Percentiles rank a stretch among this genome's conserved stretches.
phyloP scores from a whole-genome alignment of 2,329 filamentous ascomycete genomes.

The Penicillium vulpinum region DNA sequence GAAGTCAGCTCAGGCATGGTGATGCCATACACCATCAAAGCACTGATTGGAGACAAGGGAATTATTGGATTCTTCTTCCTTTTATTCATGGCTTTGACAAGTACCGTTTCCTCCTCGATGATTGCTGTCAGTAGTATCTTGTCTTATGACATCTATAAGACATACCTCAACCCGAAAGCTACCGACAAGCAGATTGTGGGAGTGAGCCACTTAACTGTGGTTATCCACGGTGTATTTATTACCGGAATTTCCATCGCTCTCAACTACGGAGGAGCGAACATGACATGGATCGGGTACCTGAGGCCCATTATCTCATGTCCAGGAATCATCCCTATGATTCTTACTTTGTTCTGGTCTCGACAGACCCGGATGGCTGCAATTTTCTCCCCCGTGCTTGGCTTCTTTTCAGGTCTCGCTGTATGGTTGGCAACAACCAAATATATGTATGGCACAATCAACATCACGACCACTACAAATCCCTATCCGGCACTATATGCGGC shows the following conservation, averaged over 20 bases:
- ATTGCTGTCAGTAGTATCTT: constrained; percentile 55
- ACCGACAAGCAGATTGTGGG: constrained; percentile 45
- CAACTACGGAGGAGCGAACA: constrained; percentile 52
- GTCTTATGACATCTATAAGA: constrained; percentile 53
- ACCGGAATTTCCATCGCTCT: constrained; percentile 50
- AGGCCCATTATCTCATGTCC: constrained; percentile 46
- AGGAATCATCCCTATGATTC: constrained; percentile 48
- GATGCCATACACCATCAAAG: constrained; percentile 50
- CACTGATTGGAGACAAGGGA: constrained; percentile 46
- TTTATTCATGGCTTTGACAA: constrained; percentile 55
- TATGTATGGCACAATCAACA: constrained; percentile 43
- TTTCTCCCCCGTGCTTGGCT: constrained; percentile 40
- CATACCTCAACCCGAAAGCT: constrained; percentile 51
- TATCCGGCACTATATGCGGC: constrained; percentile 50
- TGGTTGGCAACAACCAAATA: constrained; percentile 47
- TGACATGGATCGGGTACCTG: constrained; percentile 50
- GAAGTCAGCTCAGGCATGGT: constrained; percentile 49
- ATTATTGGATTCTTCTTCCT: constrained; percentile 50
- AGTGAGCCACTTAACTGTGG: constrained; percentile 51
- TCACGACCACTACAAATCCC: constrained; percentile 43
- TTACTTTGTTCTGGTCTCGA: constrained; percentile 48
- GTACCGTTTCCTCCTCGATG: constrained; percentile 52
- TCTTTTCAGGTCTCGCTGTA: constrained; percentile 45
- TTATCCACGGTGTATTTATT: constrained; percentile 52
- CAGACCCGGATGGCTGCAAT: constrained; percentile 50